Conservation (phyloP, 257 asterid genomes). For the Penstemon eatonii region DNA sequence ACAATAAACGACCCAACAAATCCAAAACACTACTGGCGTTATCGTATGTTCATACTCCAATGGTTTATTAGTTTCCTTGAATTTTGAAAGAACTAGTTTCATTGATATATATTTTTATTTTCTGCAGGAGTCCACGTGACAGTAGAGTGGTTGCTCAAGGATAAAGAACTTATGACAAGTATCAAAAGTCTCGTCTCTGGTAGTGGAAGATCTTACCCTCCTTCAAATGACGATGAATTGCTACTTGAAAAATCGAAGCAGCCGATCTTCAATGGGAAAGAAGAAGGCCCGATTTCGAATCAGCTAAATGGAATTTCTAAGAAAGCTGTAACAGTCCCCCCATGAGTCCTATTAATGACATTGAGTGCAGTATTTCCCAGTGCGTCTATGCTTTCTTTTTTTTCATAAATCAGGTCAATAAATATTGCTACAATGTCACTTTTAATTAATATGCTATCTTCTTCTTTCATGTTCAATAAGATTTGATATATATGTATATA, state of each 20-base stretch:
- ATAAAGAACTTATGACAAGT: slow-evolving; percentile 49
- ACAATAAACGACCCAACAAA: slow-evolving; percentile 96
- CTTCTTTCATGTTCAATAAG: no score
- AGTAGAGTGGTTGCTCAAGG: slow-evolving; percentile 77
- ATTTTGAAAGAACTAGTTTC: background rate
- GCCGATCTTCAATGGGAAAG: slow-evolving; percentile 27
- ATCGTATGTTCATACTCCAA: slow-evolving; percentile 48
- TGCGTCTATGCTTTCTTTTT: background rate
- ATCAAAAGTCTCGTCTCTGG: slow-evolving; percentile 66
- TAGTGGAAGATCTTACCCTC: slow-evolving; percentile 83
- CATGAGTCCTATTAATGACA: slow-evolving; percentile 8
- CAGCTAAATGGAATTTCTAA: slow-evolving; percentile 28
- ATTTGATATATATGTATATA: no score
- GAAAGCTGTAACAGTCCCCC: slow-evolving; percentile 32
- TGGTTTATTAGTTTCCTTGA: background rate
- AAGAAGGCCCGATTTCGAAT: slow-evolving; percentile 20
- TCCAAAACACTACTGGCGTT: slow-evolving; percentile 97
- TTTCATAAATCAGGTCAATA: background rate
- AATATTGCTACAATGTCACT: no score
- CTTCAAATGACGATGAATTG: slow-evolving; percentile 35
- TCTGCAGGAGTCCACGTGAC: slow-evolving; percentile 81
- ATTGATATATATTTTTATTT: background rate
- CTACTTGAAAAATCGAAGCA: slow-evolving; percentile 32
- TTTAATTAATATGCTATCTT: no score
- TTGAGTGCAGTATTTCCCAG: no score